Evolutionary conservation across 192 early-diverging fungal species (phyloP).

Genomic region (Coemansia sp.): DNA sequence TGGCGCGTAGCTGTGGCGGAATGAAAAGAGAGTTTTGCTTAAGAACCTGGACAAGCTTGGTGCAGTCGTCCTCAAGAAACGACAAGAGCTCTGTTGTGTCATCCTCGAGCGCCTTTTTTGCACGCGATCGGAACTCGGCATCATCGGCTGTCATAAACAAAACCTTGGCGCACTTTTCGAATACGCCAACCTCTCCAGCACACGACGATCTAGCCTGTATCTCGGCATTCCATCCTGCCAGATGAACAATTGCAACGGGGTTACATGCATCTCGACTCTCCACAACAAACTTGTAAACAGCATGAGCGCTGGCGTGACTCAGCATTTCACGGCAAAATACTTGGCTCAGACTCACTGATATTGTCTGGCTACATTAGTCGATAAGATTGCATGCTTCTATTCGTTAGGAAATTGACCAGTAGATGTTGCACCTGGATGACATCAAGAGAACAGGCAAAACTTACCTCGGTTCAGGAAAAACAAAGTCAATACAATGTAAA

Average conservation of each 20-base stretch:
- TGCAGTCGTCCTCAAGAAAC: constrained; percentile 37
- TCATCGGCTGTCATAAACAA: constrained; percentile 14
- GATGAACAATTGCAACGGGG: constrained; percentile 32
- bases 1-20: constrained; percentile 35
- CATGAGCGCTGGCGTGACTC: constrained; percentile 47
- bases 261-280: constrained; percentile 38
- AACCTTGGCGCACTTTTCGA: constrained; percentile 35
- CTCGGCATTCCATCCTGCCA: constrained; percentile 51
- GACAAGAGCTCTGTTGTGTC: constrained; percentile 38
- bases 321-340: constrained; percentile 39
- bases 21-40: constrained; percentile 23
- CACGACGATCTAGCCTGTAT: not conserved
- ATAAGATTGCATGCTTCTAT: not conserved
- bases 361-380: constrained; percentile 2
- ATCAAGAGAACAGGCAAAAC: not conserved
- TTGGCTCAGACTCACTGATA: constrained; percentile 22
- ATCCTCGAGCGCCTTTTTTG: constrained; percentile 30
- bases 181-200: not conserved
- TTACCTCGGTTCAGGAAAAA: constrained; percentile 10
- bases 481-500: constrained; percentile 16
- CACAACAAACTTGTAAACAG: constrained; percentile 48
- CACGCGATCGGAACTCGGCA: constrained; percentile 17
- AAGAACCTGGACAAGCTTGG: constrained; percentile 14
- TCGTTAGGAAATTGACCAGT: not conserved
- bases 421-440: not conserved